Evolutionary conservation across 306 rosid genomes (phyloP), one percentile per base, ranked within the genome.

Genomic region (Arachis stenosperma): DNA sequence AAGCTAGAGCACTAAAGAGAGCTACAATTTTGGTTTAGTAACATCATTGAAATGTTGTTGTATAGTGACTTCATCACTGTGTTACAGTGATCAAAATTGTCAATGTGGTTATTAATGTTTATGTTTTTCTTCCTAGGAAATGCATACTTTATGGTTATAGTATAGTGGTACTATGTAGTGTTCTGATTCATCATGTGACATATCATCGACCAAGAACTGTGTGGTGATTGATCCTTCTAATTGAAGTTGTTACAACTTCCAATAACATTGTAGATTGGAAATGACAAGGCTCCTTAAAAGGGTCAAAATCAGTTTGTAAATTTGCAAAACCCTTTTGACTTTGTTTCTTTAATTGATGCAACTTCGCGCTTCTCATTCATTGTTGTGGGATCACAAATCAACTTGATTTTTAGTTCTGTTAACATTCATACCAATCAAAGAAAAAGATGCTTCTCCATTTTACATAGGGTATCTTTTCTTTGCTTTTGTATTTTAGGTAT

Each of bases 1-100:
- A 22, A 22, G 27, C 27, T 48, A 46, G 59, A 54, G 65, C 53
- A 48, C 14, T 11, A 61, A 68, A 43, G 53, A 55, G 58, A 40
- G n/a, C 29, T 8, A 76, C 13, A 41, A 40, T 14, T 11, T 53
- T 57, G 53, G 39, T 17, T 65, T 70, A 66, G 61, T 53, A 44
- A 72, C 83, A 79, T 79, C 65, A 65, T 70, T 50, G 69, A 36
- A 53, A 65, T 8, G 14, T 60, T 66, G 27, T 22, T 66, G 56
- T 67, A 47, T 12, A 61, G 73, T 53, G 40, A 69, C 11, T 70
- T 36, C 69, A 47, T 6, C n/a, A 56, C 50, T 30, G 30, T 66
- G 71, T 61, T 76, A 48, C 64, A 69, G 67, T 5, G 29, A 46
- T 73, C 47, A 39, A 15, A 15, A 44, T 61, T 73, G 43, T 61